phyloP scores from a whole-genome alignment of 192 early-diverging fungal species.

The Rhizophlyctis rosea region DNA sequence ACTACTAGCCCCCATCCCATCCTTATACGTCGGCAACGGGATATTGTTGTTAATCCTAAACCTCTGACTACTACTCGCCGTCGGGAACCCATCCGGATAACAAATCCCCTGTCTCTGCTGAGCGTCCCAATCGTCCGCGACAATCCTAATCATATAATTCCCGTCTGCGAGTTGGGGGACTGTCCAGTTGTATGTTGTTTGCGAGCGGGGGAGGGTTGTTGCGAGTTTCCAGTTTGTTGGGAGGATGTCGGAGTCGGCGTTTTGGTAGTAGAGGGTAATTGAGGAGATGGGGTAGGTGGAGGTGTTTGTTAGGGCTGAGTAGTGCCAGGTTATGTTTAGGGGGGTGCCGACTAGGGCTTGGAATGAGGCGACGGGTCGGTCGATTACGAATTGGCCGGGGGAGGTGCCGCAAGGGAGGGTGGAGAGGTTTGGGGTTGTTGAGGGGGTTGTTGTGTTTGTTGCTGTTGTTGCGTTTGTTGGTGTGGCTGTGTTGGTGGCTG shows the following conservation, averaged over 20 bases:
- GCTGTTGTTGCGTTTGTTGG: not conserved
- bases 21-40: conserved; percentile 8
- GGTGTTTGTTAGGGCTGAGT: conserved; percentile 20
- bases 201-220: not conserved
- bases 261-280: conserved; percentile 24
- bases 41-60: conserved; percentile 14
- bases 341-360: conserved; percentile 16
- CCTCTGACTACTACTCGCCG: conserved; percentile 3
- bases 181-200: conserved; percentile 19
- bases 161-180: conserved; percentile 23
- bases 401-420: conserved; percentile 14
- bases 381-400: conserved; percentile 21
- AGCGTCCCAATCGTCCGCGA: conserved; percentile 26
- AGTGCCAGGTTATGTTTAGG: conserved; percentile 32
- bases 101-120: conserved; percentile 6
- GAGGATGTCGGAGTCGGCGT: not conserved
- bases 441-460: not conserved
- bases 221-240: conserved; percentile 17
- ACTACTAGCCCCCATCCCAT: conserved; percentile 19
- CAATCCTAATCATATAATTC: conserved; percentile 18
- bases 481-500: too few relatives aligned
- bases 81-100: conserved; percentile 20
- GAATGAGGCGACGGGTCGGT: conserved; percentile 1
- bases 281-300: conserved; percentile 13
- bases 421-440: conserved; percentile 1